Conservation (phyloP, 2,329 filamentous ascomycete genomes). For the Colletotrichum zoysiae region DNA sequence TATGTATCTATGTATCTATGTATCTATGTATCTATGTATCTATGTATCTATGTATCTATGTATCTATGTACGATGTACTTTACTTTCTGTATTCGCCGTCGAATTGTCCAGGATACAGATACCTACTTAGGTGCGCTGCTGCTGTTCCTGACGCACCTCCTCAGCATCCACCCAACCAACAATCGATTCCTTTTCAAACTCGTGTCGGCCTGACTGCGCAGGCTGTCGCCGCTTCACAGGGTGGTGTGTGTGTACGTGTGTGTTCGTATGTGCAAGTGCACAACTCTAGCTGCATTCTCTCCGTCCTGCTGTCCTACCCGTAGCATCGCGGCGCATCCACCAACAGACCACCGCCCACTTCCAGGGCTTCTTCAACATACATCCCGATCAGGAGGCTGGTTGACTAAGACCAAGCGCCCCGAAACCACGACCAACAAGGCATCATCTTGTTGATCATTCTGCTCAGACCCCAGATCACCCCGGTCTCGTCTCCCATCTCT, state of each 20-base stretch:
- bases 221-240: background rate
- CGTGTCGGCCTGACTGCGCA: background rate
- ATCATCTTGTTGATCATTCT: conserved; percentile 6
- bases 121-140: background rate
- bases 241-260: background rate
- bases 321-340: conserved; percentile 13
- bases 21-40: no score
- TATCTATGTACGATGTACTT: no score
- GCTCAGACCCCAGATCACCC: conserved; percentile 4
- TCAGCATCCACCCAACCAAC: background rate
- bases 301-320: conserved; percentile 15
- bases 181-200: background rate
- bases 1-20: no score
- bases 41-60: no score
- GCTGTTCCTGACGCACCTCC: background rate
- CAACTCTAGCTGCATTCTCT: background rate
- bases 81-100: background rate
- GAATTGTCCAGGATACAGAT: conserved; percentile 11
- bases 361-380: conserved; percentile 19
- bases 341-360: background rate
- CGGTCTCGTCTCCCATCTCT: background rate
- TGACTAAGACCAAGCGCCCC: conserved; percentile 10
- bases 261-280: background rate
- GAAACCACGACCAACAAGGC: background rate
- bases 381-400: conserved; percentile 12